Evolutionary conservation across 2,329 filamentous ascomycete genomes (phyloP), one percentile per base, ranked within the genome.

Genomic region (Ophiostoma fasciatum): DNA sequence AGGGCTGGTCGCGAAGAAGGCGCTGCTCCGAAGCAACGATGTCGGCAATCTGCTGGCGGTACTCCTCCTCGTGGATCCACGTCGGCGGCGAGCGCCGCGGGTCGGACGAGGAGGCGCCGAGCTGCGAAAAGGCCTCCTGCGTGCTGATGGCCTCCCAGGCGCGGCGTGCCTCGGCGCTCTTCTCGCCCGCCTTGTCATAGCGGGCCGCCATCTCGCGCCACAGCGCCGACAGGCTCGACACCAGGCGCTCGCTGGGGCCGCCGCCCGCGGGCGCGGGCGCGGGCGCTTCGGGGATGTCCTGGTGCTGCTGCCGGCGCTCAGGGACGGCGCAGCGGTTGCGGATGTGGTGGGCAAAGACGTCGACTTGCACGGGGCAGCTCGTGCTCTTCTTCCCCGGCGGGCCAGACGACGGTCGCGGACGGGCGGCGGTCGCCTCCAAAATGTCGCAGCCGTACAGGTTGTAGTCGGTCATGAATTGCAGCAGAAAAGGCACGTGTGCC

Each of bases 391-490:
- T 3, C n/a, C 75, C 62, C 48, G 72, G 74, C 8, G 68, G 61
- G 0, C 87, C 87, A 2, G 94, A 63, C 0, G 85, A 85, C 3
- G 65, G 64, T 37, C 90, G 74, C 51, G 94, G 94, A 20, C 60
- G 66, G 1, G 77, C 72, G 43, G 74, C 81, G 9, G 63, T 63
- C 33, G 75, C 79, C 40, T 88, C 72, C 45, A 96, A 74, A 49
- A 88, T 92, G 38, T 75, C 78, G 52, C 90, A 98, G 7, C 92
- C 92, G 54, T 93, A 96, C 46, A 98, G 63, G 52, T 94, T 98
- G 63, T 92, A 98, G 55, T 98, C 92, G 45, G 79, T 81, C 90
- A 98, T 96, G 72, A 92, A 98, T 57, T 98, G 92, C 9, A 90
- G 66, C 8, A 94, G 61, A 53, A 87, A 96, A 51, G 94, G 84